Evolutionary conservation across 306 rosid genomes (phyloP).

Genomic region (Mimosa pudica): DNA sequence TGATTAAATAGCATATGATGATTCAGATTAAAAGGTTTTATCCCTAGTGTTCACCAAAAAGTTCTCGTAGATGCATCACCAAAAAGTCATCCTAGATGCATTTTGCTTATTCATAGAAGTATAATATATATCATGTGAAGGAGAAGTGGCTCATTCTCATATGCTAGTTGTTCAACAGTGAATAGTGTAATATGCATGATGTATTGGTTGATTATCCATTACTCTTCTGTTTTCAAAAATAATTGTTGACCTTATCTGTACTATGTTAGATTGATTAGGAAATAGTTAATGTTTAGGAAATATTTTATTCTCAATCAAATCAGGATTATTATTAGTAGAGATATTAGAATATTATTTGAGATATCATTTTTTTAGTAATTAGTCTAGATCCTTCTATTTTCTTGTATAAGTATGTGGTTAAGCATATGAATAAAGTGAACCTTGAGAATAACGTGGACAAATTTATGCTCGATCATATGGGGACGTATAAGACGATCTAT

Average conservation of each 20-base stretch:
- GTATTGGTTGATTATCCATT: constrained; percentile 11
- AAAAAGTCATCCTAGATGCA: not conserved
- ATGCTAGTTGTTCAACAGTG: not conserved
- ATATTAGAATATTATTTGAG: no score
- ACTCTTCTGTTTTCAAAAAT: not conserved
- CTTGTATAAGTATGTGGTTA: no score
- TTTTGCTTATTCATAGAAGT: not conserved
- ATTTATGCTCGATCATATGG: constrained; percentile 10
- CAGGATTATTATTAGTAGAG: no score
- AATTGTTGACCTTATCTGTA: not conserved
- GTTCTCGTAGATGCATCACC: not conserved
- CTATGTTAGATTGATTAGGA: not conserved
- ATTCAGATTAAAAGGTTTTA: constrained; percentile 4
- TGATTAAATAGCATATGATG: not conserved
- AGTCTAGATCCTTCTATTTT: no score
- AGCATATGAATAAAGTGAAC: no score
- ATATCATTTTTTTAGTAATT: no score
- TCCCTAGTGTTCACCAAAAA: not conserved
- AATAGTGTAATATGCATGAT: constrained; percentile 18
- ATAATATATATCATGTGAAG: not conserved
- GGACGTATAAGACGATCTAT: not conserved
- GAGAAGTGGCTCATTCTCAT: not conserved
- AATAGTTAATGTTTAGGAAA: no score
- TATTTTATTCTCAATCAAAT: constrained; percentile 5
- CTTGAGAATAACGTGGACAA: no score